These are phyloP conservation scores for Penicillium waksmanii DNA, from an alignment of 495 filamentous ascomycete genomes.

Conservation along the genomic window DNA sequence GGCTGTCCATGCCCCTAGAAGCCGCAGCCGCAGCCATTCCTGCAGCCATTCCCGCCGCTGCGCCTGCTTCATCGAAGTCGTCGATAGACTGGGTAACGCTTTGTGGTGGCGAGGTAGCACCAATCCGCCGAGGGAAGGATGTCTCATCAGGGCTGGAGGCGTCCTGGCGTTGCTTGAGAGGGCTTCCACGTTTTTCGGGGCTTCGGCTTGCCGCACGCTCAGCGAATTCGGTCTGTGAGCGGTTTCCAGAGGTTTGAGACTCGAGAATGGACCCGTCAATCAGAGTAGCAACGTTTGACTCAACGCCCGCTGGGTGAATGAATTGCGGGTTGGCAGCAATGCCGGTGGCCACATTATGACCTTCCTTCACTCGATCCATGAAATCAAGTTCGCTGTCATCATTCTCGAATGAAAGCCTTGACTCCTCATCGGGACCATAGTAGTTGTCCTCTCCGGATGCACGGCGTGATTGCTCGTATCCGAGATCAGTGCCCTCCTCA, in stretches of 20 bases:
- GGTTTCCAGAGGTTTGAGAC: constrained; percentile 42
- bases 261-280: constrained; percentile 73
- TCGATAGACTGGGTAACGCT: constrained; percentile 70
- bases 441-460: constrained; percentile 36
- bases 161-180: constrained; percentile 50
- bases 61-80: constrained; percentile 52
- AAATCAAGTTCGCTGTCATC: constrained; percentile 69
- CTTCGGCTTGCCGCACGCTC: constrained; percentile 31
- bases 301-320: constrained; percentile 72
- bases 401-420: constrained; percentile 60
- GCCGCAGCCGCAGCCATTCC: constrained; percentile 44
- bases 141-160: constrained; percentile 46
- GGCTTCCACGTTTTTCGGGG: constrained; percentile 42
- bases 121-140: constrained; percentile 50
- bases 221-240: constrained; percentile 38
- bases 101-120: constrained; percentile 71
- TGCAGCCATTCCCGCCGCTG: constrained; percentile 46
- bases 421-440: constrained; percentile 50
- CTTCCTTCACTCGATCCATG: constrained; percentile 62
- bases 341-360: constrained; percentile 65
- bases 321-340: constrained; percentile 74
- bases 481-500: constrained; percentile 39
- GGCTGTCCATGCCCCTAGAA: constrained; percentile 58
- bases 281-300: constrained; percentile 87
- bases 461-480: constrained; percentile 42